Conservation (phyloP, 352 stramenopile species). For the Phytophthora crassamura region DNA sequence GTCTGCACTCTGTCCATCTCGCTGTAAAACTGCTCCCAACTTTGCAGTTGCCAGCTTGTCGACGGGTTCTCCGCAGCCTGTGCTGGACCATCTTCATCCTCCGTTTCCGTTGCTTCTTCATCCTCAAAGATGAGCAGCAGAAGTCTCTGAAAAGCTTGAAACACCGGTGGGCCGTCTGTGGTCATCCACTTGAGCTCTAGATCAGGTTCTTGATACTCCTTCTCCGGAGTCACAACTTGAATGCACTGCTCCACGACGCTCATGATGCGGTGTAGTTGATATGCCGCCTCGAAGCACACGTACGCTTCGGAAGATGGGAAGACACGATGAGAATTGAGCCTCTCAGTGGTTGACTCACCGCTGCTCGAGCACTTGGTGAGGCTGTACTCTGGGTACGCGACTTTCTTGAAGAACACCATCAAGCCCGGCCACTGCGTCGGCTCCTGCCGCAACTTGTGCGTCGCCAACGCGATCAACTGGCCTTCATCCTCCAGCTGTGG, state of each 20-base stretch:
- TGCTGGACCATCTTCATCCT: constrained; percentile 7
- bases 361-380: constrained; percentile 29
- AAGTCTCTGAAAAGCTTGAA: constrained; percentile 64
- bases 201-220: constrained; percentile 46
- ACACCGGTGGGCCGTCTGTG: constrained; percentile 38
- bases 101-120: constrained; percentile 29
- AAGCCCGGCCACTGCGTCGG: constrained; percentile 76
- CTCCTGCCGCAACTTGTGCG: constrained; percentile 45
- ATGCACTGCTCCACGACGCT: constrained; percentile 54
- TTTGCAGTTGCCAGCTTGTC: constrained; percentile 51
- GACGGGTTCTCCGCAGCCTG: background rate
- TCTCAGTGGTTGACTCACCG: constrained; percentile 2
- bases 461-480: constrained; percentile 35
- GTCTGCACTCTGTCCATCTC: constrained; percentile 49
- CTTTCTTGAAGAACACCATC: constrained; percentile 77
- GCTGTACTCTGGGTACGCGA: constrained; percentile 63
- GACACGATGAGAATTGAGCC: constrained; percentile 32
- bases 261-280: constrained; percentile 60
- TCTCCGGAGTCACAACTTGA: constrained; percentile 40
- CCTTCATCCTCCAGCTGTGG: constrained; percentile 21
- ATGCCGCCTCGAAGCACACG: constrained; percentile 73
- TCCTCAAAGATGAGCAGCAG: constrained; percentile 25
- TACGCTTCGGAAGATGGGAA: constrained; percentile 65
- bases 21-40: constrained; percentile 59
- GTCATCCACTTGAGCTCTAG: constrained; percentile 59